Conservation (phyloP, 306 rosid genomes). For the Gleditsia sinensis region DNA sequence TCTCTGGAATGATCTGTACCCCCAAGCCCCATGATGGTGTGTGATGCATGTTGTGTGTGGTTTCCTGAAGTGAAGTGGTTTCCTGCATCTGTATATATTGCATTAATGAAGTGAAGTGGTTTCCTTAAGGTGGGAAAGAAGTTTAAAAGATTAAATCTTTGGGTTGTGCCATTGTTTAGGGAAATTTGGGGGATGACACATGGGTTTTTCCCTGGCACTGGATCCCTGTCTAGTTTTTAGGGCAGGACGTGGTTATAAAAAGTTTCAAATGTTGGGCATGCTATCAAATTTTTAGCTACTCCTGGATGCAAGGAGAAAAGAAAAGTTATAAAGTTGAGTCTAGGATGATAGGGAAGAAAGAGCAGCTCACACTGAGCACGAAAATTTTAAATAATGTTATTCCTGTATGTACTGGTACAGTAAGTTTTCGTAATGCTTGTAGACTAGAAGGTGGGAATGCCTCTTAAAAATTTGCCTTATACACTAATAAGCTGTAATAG, state of each 20-base stretch:
- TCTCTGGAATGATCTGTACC: no score
- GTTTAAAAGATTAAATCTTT: neutral
- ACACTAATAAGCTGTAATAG: neutral
- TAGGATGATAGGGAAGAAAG: neutral
- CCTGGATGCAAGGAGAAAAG: neutral
- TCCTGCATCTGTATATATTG: no score
- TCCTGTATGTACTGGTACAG: neutral
- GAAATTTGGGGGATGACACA: neutral
- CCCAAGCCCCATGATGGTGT: no score
- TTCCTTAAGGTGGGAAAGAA: neutral
- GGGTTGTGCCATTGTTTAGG: neutral
- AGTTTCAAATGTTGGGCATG: neutral
- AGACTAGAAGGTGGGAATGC: slow-evolving; percentile 13
- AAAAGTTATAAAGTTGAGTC: neutral
- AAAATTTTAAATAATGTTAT: neutral
- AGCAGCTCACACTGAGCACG: neutral
- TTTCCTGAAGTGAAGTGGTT: no score
- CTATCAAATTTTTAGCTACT: neutral
- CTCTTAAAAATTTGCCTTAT: slow-evolving; percentile 11
- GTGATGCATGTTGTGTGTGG: no score
- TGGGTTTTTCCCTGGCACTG: neutral
- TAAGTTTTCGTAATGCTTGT: neutral
- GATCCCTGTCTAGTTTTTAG: neutral
- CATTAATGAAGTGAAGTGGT: no score
- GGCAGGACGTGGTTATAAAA: neutral